Conservation (phyloP, 2,329 filamentous ascomycete genomes). For the Remersonia thermophila region DNA sequence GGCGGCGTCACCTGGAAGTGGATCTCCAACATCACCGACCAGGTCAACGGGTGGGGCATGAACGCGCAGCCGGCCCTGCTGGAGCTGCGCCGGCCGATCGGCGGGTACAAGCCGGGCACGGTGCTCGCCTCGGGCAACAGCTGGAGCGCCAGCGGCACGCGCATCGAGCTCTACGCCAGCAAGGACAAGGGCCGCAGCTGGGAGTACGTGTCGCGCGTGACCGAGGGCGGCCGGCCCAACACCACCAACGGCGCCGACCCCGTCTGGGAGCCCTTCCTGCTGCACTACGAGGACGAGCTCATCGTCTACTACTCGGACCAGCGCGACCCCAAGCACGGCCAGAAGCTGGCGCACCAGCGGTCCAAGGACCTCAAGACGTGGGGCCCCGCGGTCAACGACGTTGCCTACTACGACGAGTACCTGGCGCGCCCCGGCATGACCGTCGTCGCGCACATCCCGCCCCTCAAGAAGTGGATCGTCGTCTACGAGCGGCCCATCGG, state of each 20-base stretch:
- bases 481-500: conserved; percentile 24
- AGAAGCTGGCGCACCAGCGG: conserved; percentile 56
- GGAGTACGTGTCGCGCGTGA: conserved; percentile 54
- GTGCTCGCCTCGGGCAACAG: conserved; percentile 49
- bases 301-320: conserved; percentile 63
- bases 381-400: conserved; percentile 48
- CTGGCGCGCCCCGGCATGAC: conserved; percentile 58
- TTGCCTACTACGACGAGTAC: conserved; percentile 44
- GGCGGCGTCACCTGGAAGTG: conserved; percentile 48
- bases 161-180: conserved; percentile 58
- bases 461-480: conserved; percentile 15
- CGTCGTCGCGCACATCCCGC: conserved; percentile 22
- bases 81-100: conserved; percentile 44
- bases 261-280: conserved; percentile 60
- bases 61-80: conserved; percentile 59
- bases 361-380: conserved; percentile 47
- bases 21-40: conserved; percentile 48
- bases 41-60: conserved; percentile 51
- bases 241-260: conserved; percentile 54
- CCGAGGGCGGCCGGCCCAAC: conserved; percentile 45
- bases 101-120: conserved; percentile 46
- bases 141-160: conserved; percentile 47
- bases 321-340: conserved; percentile 50
- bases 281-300: conserved; percentile 42
- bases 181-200: conserved; percentile 47